These are phyloP conservation scores for Phlyctochytrium planicorne DNA, from an alignment of 192 early-diverging fungal genomes.

Conservation along the genomic window DNA sequence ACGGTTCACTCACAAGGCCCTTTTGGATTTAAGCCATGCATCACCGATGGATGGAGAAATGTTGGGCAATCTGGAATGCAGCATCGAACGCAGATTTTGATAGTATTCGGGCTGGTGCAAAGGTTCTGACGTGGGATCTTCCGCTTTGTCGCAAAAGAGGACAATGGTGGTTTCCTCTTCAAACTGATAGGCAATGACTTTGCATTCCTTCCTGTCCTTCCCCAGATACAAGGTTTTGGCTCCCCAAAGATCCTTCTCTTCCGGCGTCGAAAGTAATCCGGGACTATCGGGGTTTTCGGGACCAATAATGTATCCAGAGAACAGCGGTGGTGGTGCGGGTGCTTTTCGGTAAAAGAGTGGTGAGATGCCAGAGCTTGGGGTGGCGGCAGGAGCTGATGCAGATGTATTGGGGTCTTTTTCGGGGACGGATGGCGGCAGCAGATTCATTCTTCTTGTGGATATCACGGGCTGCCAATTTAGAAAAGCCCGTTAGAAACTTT, in stretches of 20 bases:
- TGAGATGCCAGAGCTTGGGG: background rate
- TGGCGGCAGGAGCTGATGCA: background rate
- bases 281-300: slow-evolving; percentile 9
- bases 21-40: slow-evolving; percentile 10
- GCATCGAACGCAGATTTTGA: slow-evolving; percentile 8
- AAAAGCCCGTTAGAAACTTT: background rate
- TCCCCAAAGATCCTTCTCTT: background rate
- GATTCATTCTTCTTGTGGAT: slow-evolving; percentile 7
- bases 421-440: background rate
- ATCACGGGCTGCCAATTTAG: slow-evolving; percentile 22
- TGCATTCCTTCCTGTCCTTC: background rate
- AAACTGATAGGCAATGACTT: slow-evolving; percentile 33
- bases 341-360: background rate
- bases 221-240: slow-evolving; percentile 28
- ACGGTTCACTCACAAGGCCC: background rate
- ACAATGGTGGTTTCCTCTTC: slow-evolving; percentile 32
- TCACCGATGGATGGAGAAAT: slow-evolving; percentile 8
- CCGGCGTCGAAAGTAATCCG: background rate
- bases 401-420: background rate
- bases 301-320: slow-evolving; percentile 34
- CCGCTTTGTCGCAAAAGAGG: slow-evolving; percentile 6
- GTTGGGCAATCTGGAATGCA: slow-evolving; percentile 6
- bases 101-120: slow-evolving; percentile 12
- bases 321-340: slow-evolving; percentile 1
- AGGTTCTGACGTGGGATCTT: background rate